These are phyloP conservation scores for Talaromyces pinophilus DNA, from an alignment of 2,329 filamentous ascomycete genomes.

Conservation along the genomic window DNA sequence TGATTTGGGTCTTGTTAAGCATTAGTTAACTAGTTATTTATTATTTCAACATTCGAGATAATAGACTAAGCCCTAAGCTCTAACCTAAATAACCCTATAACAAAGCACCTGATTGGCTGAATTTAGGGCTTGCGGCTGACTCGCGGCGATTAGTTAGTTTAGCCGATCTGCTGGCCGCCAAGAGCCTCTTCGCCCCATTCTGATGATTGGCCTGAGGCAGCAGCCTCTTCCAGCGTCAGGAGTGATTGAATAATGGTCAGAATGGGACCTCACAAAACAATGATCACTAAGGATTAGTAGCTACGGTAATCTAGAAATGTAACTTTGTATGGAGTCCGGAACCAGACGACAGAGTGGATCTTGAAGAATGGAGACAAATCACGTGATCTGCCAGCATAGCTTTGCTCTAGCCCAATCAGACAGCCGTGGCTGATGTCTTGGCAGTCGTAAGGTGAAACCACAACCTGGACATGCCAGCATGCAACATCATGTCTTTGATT, in stretches of 20 bases:
- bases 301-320: too few relatives aligned
- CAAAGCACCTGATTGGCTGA: neutral
- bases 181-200: constrained; percentile 3
- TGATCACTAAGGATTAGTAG: too few relatives aligned
- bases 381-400: neutral
- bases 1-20: neutral
- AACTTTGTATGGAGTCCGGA: neutral
- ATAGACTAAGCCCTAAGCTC: neutral
- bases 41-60: neutral
- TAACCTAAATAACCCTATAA: neutral
- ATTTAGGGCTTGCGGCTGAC: neutral
- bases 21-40: neutral
- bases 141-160: neutral
- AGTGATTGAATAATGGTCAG: neutral
- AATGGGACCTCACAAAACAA: too few relatives aligned
- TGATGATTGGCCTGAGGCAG: neutral
- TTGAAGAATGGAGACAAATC: neutral
- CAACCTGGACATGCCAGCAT: neutral
- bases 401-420: neutral
- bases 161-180: neutral
- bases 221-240: neutral
- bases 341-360: neutral
- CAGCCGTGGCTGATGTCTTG: constrained; percentile 5
- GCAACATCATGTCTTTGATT: neutral
- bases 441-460: constrained; percentile 7